Evolutionary conservation across 2,329 filamentous ascomycete genomes (phyloP).

Genomic region (Alternaria ethzedia): DNA sequence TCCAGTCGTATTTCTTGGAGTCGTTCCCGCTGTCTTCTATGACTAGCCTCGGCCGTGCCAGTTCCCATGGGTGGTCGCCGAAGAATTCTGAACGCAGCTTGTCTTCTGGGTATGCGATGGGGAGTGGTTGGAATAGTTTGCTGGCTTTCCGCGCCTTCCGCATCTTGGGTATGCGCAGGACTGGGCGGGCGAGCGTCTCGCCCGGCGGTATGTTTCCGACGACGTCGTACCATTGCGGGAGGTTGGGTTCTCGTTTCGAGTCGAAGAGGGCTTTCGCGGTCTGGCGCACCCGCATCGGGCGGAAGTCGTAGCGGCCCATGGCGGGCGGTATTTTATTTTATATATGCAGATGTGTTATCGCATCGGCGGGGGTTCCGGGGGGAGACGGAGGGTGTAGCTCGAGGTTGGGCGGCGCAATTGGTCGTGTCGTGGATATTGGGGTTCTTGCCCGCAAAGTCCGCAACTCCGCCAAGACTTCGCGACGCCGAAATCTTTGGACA

Average conservation of each 20-base stretch:
- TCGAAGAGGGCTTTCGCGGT: conserved; percentile 59
- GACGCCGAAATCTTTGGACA: conserved; percentile 14
- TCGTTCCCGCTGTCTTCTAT: conserved; percentile 88
- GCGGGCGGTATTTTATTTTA: conserved; percentile 8
- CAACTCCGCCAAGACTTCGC: conserved; percentile 16
- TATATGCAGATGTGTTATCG: neutral
- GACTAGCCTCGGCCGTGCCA: conserved; percentile 84
- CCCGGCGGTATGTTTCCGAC: conserved; percentile 65
- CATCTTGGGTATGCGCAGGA: conserved; percentile 55
- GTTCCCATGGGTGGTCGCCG: conserved; percentile 94
- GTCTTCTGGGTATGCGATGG: conserved; percentile 84
- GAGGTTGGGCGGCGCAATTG: conserved; percentile 7
- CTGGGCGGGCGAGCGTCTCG: conserved; percentile 64
- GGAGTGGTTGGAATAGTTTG: conserved; percentile 79
- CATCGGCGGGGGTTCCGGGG: neutral
- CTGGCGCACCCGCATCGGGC: conserved; percentile 59
- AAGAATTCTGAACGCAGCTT: conserved; percentile 81
- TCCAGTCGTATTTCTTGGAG: conserved; percentile 78
- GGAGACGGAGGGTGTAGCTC: neutral
- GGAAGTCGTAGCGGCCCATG: conserved; percentile 62
- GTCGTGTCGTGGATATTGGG: conserved; percentile 2
- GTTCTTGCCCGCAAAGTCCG: conserved; percentile 12
- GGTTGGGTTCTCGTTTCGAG: conserved; percentile 47
- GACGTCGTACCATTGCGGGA: conserved; percentile 64
- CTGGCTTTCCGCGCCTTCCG: conserved; percentile 63